Base-by-base conservation (phyloP, 768 basidiomycete species). In the Coprinopsis cinerea region DNA sequence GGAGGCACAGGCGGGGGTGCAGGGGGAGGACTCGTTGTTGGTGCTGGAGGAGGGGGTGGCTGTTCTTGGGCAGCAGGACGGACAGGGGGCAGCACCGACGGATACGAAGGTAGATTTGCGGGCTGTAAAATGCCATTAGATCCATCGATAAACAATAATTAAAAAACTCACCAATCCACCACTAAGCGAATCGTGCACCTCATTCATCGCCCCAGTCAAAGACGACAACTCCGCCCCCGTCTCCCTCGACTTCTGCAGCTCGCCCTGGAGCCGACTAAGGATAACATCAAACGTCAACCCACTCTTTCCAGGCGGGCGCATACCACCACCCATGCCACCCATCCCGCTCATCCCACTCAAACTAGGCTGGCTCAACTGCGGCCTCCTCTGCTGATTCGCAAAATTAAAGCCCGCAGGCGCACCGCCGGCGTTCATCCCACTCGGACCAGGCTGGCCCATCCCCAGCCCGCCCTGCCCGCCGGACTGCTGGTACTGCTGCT, bases 171-270 rank as follows among this genome's bases (percentile, higher is more conserved):
- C 92, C 60, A 88, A 57, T 28, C 80, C 77, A 2, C 95, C 95
- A 27, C 88, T 87, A 4, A 99, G 72, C 0, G 89, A 92, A 57
- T 96, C 92, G 52, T 91, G 85, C 37, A 97, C 89, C n/a, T 96
- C 92, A 35, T 73, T 79, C 80, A 99, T 90, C 3, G 88, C 76
- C 11, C 78, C 78, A 14, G 79, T 85, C 26, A 97, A 69, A 0
- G 79, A 79, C 53, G 83, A 81, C 2, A 99, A 72, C 61, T 98
- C 94, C 0, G 83, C 75, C 13, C 91, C 90, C 0, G 94, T 96
- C 61, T 98, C 95, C 15, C 91, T 81, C 59, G 90, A 92, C 70
- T 95, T 96, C 68, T 88, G 86, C n/a, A 98, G 80, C 63, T 98
- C 94, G 55, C 84, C 83, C 63, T 97, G 94, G 2, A 98, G 72